Base-by-base conservation (phyloP, 2,329 filamentous ascomycete species). In the Pseudopyricularia cyperi region DNA sequence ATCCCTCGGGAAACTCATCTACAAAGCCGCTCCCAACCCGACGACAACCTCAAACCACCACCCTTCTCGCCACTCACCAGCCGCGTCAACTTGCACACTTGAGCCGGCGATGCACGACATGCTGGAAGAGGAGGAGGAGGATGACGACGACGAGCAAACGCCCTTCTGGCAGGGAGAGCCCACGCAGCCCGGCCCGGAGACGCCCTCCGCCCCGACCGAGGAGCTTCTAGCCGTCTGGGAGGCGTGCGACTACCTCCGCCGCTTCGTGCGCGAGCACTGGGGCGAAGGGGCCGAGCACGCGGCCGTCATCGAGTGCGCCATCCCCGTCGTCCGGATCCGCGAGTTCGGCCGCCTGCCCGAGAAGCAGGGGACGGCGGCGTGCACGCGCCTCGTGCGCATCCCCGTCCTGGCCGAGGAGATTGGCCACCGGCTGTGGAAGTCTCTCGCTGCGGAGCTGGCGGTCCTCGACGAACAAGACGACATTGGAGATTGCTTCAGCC, bases 381-480 rank as follows among this genome's bases (percentile, higher is more conserved):
- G 59, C 52, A 46, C 51, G 9, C 51, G 52, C 26, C 55, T 63
- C n/a, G 46, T 63, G 19, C 55, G 55, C 9, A 56, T 57, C 19
- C 60, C 61, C 7, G 57, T 57, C 30, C 55, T 62, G 34, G 53
- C 59, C 50, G 58, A 61, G 26, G 56, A 61, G 54, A 57, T 62
- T 7, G 57, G 54, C 32, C 39, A 42, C 15, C 53, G 51, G 8
- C 50, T 63, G 14, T 63, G 59, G 59, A 46, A 52, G 47, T 26
- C 47, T 22, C 57, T 59, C 11, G 54, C 52, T 7, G 48, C 33
- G 22, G 32, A 42, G 22, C 30, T 24, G 14, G 34, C 39, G 26
- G n/a, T 42, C 14, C 34, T 15, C 17, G 30, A 26, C 24, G 34
- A 17, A 28, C 7, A 17, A 37, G 28, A 30, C 9, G 28, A 30